Conservation (phyloP, 169 alveolate species). For the Prorocentrum cordatum region DNA sequence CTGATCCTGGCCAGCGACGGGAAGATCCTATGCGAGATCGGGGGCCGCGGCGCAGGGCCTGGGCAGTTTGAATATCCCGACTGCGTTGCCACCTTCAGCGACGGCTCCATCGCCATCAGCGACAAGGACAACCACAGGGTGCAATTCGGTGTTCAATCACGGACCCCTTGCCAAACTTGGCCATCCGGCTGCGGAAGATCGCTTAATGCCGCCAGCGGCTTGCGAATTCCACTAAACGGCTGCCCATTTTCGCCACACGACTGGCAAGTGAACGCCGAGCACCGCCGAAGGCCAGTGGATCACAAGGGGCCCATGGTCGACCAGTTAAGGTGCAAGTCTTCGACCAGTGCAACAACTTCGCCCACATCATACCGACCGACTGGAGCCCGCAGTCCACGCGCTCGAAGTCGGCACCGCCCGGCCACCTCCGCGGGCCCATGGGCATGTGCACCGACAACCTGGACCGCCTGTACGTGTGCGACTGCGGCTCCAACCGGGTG, state of each 20-base stretch:
- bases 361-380: constrained; percentile 12
- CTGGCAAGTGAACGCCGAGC: too few species aligned
- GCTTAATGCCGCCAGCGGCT: too few species aligned
- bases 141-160: too few species aligned
- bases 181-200: too few species aligned
- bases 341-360: neutral
- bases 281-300: too few species aligned
- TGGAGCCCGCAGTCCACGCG: neutral
- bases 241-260: too few species aligned
- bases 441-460: constrained; percentile 28
- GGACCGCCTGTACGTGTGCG: constrained; percentile 29
- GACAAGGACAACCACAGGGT: constrained; percentile 43
- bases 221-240: too few species aligned
- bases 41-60: constrained; percentile 12
- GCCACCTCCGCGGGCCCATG: constrained; percentile 22
- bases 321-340: too few species aligned
- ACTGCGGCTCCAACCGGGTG: constrained; percentile 39
- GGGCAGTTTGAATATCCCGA: constrained; percentile 29
- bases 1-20: constrained; percentile 11
- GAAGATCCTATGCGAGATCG: constrained; percentile 34
- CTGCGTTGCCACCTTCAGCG: constrained; percentile 25
- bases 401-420: too few species aligned
- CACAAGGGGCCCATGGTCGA: too few species aligned
- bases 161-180: too few species aligned
- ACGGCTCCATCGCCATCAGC: constrained; percentile 30